These are phyloP conservation scores for Myxozyma udenii DNA, from an alignment of 805 yeast genomes.

Conservation along the genomic window DNA sequence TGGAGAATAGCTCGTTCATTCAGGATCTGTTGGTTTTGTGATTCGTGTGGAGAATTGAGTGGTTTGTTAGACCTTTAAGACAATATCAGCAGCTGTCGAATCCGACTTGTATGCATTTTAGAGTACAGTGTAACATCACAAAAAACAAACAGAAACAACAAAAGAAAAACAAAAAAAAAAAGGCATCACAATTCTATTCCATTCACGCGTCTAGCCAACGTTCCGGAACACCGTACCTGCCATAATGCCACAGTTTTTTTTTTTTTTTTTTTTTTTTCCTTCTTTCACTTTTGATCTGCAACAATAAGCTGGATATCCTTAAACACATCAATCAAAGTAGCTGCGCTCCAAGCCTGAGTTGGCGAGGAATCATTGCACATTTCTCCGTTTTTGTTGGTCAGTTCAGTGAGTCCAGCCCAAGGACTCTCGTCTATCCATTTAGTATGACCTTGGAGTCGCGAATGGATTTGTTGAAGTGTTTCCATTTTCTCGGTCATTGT, in stretches of 20 bases:
- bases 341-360: constrained; percentile 94
- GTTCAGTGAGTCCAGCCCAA: constrained; percentile 93
- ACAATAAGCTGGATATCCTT: constrained; percentile 44
- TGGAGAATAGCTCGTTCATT: constrained; percentile 12
- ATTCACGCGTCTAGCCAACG: too few relatives aligned
- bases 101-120: too few relatives aligned
- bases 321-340: constrained; percentile 78
- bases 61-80: too few relatives aligned
- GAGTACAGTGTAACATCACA: not conserved
- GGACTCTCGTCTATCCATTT: constrained; percentile 68
- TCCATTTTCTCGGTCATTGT: constrained; percentile 47
- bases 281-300: too few relatives aligned
- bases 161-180: not conserved
- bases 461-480: constrained; percentile 57
- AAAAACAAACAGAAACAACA: not conserved
- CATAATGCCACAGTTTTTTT: too few relatives aligned
- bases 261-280: too few relatives aligned
- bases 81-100: too few relatives aligned
- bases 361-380: constrained; percentile 85
- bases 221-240: too few relatives aligned
- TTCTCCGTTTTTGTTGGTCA: constrained; percentile 84
- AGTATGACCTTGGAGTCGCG: constrained; percentile 61
- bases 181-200: too few relatives aligned
- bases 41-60: too few relatives aligned
- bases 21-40: constrained; percentile 22